These are phyloP conservation scores for Aspergillus panamensis DNA, from an alignment of 495 filamentous ascomycete species.

Conservation along the genomic window DNA sequence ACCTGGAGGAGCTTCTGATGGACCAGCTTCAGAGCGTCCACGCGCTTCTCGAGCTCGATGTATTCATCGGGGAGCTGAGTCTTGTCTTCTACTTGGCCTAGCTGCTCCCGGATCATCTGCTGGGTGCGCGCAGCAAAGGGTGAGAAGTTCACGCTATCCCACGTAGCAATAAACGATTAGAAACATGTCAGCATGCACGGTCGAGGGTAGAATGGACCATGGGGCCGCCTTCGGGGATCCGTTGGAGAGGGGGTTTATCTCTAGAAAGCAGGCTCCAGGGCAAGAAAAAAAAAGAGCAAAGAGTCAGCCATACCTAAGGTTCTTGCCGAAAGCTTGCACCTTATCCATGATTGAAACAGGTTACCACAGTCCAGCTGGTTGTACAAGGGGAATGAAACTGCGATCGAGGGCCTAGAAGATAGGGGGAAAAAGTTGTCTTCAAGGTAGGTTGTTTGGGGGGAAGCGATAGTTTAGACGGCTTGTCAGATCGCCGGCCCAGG, in stretches of 20 bases:
- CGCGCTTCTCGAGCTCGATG: slow-evolving; percentile 96
- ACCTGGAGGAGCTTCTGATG: slow-evolving; percentile 96
- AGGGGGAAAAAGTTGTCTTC: neutral
- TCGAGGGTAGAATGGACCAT: slow-evolving; percentile 14
- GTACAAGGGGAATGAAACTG: neutral
- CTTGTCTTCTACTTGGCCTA: slow-evolving; percentile 95
- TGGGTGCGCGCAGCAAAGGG: slow-evolving; percentile 91
- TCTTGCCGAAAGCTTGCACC: slow-evolving; percentile 71
- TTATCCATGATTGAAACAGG: slow-evolving; percentile 60
- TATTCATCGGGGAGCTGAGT: slow-evolving; percentile 97
- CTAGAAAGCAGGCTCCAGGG: neutral
- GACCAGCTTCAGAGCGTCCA: slow-evolving; percentile 94
- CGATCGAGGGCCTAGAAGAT: neutral
- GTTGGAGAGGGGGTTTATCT: neutral
- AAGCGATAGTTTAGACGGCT: slow-evolving; percentile 4
- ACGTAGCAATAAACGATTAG: slow-evolving; percentile 20
- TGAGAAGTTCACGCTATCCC: slow-evolving; percentile 63
- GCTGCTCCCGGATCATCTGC: slow-evolving; percentile 95
- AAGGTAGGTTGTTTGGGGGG: slow-evolving; percentile 8
- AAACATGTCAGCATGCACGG: slow-evolving; percentile 29
- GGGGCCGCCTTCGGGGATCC: slow-evolving; percentile 1
- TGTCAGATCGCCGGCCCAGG: slow-evolving; percentile 13
- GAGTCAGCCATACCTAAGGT: slow-evolving; percentile 53
- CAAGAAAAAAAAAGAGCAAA: slow-evolving; percentile 1
- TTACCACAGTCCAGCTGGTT: slow-evolving; percentile 5